Conservation (phyloP, 441 rosid species). For the Pelargonium australe region DNA sequence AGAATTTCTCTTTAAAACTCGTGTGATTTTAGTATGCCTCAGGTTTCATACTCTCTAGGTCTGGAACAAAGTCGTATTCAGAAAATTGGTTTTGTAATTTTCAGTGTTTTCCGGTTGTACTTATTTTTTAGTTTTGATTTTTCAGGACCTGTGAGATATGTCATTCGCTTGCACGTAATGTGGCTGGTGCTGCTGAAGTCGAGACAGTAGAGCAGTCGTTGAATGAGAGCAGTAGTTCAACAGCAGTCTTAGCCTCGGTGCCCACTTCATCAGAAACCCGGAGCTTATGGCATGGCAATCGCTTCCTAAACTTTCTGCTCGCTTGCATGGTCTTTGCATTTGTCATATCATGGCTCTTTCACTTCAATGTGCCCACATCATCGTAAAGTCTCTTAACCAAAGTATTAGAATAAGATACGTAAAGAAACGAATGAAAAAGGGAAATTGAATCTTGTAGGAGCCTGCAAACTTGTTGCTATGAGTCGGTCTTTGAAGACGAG, state of each 20-base stretch:
- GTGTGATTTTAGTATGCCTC: background rate
- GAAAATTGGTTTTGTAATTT: too few species aligned
- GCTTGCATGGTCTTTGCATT: constrained; percentile 74
- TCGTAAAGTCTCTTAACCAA: constrained; percentile 9
- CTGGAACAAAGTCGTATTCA: background rate
- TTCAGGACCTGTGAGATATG: constrained; percentile 76
- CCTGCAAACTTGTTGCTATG: too few species aligned
- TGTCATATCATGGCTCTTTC: constrained; percentile 64
- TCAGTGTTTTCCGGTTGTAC: too few species aligned
- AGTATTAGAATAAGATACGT: background rate
- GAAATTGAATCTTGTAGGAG: background rate
- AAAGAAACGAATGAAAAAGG: background rate
- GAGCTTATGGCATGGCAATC: constrained; percentile 57
- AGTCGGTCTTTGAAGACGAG: too few species aligned
- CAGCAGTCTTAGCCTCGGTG: constrained; percentile 25
- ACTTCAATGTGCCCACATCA: constrained; percentile 37
- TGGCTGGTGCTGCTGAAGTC: constrained; percentile 35
- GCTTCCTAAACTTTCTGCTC: constrained; percentile 54
- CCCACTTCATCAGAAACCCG: constrained; percentile 33
- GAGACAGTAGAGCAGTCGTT: constrained; percentile 24
- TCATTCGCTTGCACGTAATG: constrained; percentile 49
- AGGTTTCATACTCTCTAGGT: background rate
- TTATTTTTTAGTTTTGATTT: too few species aligned
- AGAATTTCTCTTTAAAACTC: background rate
- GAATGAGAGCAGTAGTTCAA: constrained; percentile 29